Percentiles rank a stretch among this genome's conserved stretches.
Conservation (phyloP, 805 yeast species). For the Ascoidea asiatica region DNA sequence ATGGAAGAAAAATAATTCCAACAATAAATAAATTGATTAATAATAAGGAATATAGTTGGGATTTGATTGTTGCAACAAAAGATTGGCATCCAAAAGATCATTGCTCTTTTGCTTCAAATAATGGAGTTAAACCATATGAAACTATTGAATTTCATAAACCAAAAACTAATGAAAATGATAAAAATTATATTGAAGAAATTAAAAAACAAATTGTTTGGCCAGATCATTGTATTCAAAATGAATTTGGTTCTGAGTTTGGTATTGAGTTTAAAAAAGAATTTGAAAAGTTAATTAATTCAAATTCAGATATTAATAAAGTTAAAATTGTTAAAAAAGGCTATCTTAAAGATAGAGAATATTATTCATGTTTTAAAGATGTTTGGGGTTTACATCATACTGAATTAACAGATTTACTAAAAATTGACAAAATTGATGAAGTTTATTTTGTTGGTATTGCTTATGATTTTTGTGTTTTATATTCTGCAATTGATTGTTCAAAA, state of each 20-base stretch:
- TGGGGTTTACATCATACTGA: slow-evolving; percentile 68
- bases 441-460: slow-evolving; percentile 73
- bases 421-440: slow-evolving; percentile 41
- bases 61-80: slow-evolving; percentile 53
- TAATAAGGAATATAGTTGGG: slow-evolving; percentile 35
- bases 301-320: slow-evolving; percentile 10
- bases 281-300: slow-evolving; percentile 15
- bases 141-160: slow-evolving; percentile 39
- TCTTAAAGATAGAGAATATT: slow-evolving; percentile 63
- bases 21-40: slow-evolving; percentile 34
- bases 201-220: slow-evolving; percentile 63
- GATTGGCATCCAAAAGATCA: slow-evolving; percentile 87
- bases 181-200: slow-evolving; percentile 13
- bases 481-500: slow-evolving; percentile 55
- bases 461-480: slow-evolving; percentile 73
- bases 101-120: slow-evolving; percentile 68
- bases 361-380: slow-evolving; percentile 74
- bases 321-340: slow-evolving; percentile 59
- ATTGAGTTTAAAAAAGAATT: slow-evolving; percentile 25
- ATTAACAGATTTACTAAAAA: slow-evolving; percentile 32
- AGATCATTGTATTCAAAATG: slow-evolving; percentile 70
- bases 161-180: slow-evolving; percentile 15
- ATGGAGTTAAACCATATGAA: slow-evolving; percentile 37
- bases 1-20: slow-evolving; percentile 47
- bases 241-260: slow-evolving; percentile 56